phyloP scores from a whole-genome alignment of 192 early-diverging fungal species.

The Podila clonocystis region DNA sequence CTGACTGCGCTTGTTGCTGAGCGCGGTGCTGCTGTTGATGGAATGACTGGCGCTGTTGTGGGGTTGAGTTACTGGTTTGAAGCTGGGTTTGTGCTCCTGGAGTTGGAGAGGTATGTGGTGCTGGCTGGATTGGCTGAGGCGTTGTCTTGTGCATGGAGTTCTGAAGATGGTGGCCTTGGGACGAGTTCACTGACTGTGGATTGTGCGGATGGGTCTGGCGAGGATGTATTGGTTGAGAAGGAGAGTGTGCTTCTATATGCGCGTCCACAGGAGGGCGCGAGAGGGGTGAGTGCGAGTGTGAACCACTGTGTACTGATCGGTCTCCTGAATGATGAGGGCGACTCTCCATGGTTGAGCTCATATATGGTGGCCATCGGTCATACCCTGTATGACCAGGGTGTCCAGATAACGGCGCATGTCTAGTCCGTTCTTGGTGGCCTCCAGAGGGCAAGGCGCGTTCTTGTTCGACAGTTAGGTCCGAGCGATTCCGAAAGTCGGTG shows the following conservation, averaged over 20 bases:
- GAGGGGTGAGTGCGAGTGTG: not conserved
- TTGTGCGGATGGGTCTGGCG: not conserved
- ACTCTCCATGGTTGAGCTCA: no score
- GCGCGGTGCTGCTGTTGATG: conserved; percentile 47
- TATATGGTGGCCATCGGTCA: not conserved
- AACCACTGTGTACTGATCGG: not conserved
- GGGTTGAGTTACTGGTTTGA: conserved; percentile 3
- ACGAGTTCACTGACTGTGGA: conserved; percentile 6
- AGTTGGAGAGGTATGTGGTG: not conserved
- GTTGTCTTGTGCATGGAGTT: not conserved
- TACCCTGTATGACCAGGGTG: not conserved
- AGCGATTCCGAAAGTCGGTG: not conserved
- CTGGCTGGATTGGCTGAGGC: conserved; percentile 1
- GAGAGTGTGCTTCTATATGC: not conserved
- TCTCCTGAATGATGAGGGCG: not conserved
- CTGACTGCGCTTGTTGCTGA: conserved; percentile 49
- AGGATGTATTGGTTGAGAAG: conserved; percentile 5
- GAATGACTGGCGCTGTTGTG: conserved; percentile 27
- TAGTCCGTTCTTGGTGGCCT: not conserved
- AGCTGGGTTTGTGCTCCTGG: not conserved
- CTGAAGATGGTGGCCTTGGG: conserved; percentile 5
- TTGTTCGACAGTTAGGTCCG: not conserved
- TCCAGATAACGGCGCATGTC: not conserved
- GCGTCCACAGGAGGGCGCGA: not conserved
- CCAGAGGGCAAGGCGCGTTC: not conserved